phyloP scores from a whole-genome alignment of 306 rosid genomes.

The Vicia villosa region DNA sequence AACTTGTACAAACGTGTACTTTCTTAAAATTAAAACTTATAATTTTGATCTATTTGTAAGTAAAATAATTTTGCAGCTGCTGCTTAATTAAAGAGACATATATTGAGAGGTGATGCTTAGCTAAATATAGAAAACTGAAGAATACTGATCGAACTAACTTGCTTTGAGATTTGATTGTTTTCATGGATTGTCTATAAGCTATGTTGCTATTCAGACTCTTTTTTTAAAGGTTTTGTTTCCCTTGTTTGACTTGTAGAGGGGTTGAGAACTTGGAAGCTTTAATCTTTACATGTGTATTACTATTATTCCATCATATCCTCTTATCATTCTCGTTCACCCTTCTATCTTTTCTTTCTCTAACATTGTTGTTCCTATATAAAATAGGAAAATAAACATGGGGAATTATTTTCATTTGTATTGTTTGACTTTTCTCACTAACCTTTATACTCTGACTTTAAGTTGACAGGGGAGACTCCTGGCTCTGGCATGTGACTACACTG shows the following conservation, averaged over 20 bases:
- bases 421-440: slow-evolving; percentile 69
- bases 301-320: not conserved
- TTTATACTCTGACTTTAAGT: slow-evolving; percentile 85
- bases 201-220: not conserved
- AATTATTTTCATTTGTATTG: slow-evolving; percentile 27
- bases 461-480: slow-evolving; percentile 99
- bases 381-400: not conserved
- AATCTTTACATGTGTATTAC: slow-evolving; percentile 7
- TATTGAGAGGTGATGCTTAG: not conserved
- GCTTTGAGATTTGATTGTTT: slow-evolving; percentile 18
- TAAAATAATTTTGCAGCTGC: not conserved
- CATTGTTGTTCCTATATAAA: slow-evolving; percentile 5
- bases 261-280: not conserved
- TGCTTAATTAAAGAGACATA: slow-evolving; percentile 1
- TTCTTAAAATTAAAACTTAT: not conserved
- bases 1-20: not conserved
- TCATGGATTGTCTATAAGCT: not conserved
- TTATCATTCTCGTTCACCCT: slow-evolving; percentile 2
- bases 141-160: not conserved
- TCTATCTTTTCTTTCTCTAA: slow-evolving; percentile 2
- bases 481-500: slow-evolving; percentile 78
- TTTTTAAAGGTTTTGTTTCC: slow-evolving; percentile 16
- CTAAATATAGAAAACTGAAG: not conserved
- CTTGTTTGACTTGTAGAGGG: slow-evolving; percentile 17
- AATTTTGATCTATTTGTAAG: slow-evolving; percentile 13